A percentile compares a stretch with the other conserved stretches of the same genome.
Conservation (phyloP, 345 rosid species). For the Aurinia saxatilis region DNA sequence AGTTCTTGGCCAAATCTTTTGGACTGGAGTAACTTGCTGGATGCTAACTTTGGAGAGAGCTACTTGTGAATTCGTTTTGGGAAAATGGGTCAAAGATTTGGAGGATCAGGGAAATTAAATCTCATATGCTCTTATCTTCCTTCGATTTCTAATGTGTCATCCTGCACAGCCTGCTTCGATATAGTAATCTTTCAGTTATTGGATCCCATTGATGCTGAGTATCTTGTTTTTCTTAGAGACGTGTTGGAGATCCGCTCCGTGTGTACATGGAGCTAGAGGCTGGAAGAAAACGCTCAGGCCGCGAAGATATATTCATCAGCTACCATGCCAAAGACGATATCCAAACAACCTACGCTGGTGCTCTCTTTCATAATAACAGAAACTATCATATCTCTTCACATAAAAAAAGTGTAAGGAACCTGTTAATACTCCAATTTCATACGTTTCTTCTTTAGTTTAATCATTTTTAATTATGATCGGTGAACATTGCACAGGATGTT, state of each 20-base stretch:
- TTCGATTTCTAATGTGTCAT: background rate
- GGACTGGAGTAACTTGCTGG: background rate
- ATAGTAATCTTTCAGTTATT: background rate
- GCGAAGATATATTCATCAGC: constrained; percentile 80
- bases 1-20: background rate
- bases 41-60: background rate
- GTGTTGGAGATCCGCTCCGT: constrained; percentile 72
- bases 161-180: background rate
- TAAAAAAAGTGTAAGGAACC: constrained; percentile 57
- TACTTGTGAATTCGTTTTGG: background rate
- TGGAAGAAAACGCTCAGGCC: constrained; percentile 74
- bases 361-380: constrained; percentile 82
- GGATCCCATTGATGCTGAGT: background rate
- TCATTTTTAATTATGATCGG: background rate
- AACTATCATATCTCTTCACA: constrained; percentile 59
- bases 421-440: background rate
- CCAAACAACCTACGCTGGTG: constrained; percentile 85
- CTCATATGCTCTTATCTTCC: background rate
- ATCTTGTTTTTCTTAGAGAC: constrained; percentile 45
- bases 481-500: constrained; percentile 37
- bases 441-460: background rate
- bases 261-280: constrained; percentile 96
- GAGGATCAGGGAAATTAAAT: background rate
- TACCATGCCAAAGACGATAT: constrained; percentile 87
- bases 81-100: background rate